A percentile compares a stretch with the other conserved stretches of the same genome.
These are phyloP conservation scores for Alternaria brassicicola DNA, from an alignment of 2,329 filamentous ascomycete species.

Conservation along the genomic window DNA sequence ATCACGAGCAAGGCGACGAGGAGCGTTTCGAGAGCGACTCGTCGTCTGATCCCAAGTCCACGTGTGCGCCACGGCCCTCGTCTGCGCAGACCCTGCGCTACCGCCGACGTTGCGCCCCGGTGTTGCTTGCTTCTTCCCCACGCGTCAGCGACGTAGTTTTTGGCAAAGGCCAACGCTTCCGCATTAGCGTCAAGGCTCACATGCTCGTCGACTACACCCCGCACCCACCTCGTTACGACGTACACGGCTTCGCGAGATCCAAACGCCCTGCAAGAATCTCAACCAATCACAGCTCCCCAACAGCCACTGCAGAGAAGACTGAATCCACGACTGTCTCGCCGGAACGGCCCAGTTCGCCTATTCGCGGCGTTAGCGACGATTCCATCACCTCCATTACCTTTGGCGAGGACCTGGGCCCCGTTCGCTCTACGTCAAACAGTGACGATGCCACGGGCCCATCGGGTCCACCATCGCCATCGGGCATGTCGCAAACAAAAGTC, in stretches of 20 bases:
- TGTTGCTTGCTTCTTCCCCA: constrained; percentile 52
- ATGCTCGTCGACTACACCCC: constrained; percentile 51
- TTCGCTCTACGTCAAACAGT: constrained; percentile 31
- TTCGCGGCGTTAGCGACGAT: constrained; percentile 39
- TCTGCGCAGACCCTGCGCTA: constrained; percentile 52
- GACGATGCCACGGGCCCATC: constrained; percentile 27
- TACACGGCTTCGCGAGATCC: constrained; percentile 45
- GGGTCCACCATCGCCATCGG: constrained; percentile 36
- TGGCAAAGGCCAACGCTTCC: constrained; percentile 50
- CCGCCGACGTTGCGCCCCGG: constrained; percentile 55
- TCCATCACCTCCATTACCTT: constrained; percentile 44
- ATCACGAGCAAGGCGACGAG: constrained; percentile 26
- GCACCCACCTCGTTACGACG: constrained; percentile 54
- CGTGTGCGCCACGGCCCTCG: constrained; percentile 39
- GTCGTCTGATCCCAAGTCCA: constrained; percentile 41
- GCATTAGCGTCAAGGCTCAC: constrained; percentile 53
- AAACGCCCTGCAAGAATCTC: constrained; percentile 19
- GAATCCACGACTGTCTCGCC: constrained; percentile 5
- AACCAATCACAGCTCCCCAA: constrained; percentile 6
- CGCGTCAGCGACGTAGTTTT: constrained; percentile 56
- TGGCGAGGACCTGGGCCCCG: constrained; percentile 39
- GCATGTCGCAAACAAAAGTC: constrained; percentile 28
- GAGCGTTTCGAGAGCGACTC: constrained; percentile 24
- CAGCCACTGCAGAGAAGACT: constrained; percentile 4
- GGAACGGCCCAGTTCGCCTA: constrained; percentile 34